phyloP scores from a whole-genome alignment of 2,329 filamentous ascomycete species.

The Cordyceps cicadae region DNA sequence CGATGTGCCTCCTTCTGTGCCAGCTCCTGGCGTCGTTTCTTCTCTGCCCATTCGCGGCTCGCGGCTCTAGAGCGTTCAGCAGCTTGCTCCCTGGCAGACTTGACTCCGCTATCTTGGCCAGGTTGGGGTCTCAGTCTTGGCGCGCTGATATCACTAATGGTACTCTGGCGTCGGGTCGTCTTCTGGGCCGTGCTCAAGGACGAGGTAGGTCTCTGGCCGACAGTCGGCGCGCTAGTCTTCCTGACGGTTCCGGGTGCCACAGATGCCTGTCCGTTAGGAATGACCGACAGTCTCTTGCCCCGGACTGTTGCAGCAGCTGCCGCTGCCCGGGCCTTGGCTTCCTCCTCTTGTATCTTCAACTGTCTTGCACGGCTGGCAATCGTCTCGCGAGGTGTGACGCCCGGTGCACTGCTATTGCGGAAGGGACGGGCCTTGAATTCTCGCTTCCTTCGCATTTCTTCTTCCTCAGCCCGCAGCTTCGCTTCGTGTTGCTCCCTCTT shows the following conservation, averaged over 20 bases:
- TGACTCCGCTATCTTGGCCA: constrained; percentile 42
- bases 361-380: constrained; percentile 49
- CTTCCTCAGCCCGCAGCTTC: constrained; percentile 47
- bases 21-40: constrained; percentile 37
- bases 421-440: constrained; percentile 57
- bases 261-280: constrained; percentile 20
- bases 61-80: constrained; percentile 52
- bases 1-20: constrained; percentile 11
- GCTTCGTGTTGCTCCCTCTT: constrained; percentile 50
- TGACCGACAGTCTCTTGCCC: constrained; percentile 17
- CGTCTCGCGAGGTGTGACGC: constrained; percentile 45
- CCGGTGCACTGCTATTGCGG: constrained; percentile 34
- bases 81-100: constrained; percentile 48
- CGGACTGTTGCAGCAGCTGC: constrained; percentile 11
- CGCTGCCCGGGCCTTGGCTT: constrained; percentile 16
- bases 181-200: constrained; percentile 1
- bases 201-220: not conserved
- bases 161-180: constrained; percentile 10
- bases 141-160: constrained; percentile 23
- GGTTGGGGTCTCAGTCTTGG: constrained; percentile 45
- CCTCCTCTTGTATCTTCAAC: constrained; percentile 29
- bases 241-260: constrained; percentile 17
- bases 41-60: constrained; percentile 56
- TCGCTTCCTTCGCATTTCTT: constrained; percentile 50
- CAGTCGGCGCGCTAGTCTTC: not conserved